A percentile compares a stretch with the other conserved stretches of the same genome.
Evolutionary conservation across 441 rosid species (phyloP).

Genomic region (Adansonia grandidieri): DNA sequence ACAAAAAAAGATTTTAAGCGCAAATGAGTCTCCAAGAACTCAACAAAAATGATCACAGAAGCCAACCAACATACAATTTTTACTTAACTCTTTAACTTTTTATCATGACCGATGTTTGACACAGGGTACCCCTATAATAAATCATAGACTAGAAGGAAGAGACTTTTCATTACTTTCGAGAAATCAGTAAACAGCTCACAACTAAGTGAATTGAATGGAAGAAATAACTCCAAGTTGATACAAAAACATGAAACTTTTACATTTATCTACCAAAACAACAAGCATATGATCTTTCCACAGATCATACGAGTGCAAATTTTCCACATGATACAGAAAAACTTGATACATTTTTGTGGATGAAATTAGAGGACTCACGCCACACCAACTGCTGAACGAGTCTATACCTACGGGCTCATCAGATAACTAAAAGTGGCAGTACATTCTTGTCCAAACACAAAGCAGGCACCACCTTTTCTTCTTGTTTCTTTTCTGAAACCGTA

Average conservation of each 20-base stretch:
- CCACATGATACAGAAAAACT: constrained; percentile 29
- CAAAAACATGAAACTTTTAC: constrained; percentile 17
- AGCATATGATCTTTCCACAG: background rate
- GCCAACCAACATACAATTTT: background rate
- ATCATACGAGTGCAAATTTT: constrained; percentile 25
- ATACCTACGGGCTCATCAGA: constrained; percentile 9
- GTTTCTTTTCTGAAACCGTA: background rate
- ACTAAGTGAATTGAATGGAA: constrained; percentile 34
- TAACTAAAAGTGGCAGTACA: background rate
- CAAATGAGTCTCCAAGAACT: background rate
- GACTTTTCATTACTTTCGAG: background rate
- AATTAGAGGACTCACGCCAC: constrained; percentile 16
- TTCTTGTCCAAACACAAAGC: background rate
- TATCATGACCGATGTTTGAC: background rate
- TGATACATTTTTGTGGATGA: constrained; percentile 7
- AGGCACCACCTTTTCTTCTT: background rate
- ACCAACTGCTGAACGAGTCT: constrained; percentile 20
- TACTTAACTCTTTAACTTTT: background rate
- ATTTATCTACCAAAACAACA: constrained; percentile 5
- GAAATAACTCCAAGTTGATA: constrained; percentile 20
- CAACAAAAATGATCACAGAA: background rate
- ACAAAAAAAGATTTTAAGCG: background rate
- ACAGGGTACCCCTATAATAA: background rate
- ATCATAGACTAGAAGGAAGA: background rate
- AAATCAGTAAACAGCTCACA: constrained; percentile 17